Percentiles rank a stretch among this genome's conserved stretches.
phyloP scores from a whole-genome alignment of 2,329 filamentous ascomycete genomes.

The Teratosphaeria pseudoeucalypti region DNA sequence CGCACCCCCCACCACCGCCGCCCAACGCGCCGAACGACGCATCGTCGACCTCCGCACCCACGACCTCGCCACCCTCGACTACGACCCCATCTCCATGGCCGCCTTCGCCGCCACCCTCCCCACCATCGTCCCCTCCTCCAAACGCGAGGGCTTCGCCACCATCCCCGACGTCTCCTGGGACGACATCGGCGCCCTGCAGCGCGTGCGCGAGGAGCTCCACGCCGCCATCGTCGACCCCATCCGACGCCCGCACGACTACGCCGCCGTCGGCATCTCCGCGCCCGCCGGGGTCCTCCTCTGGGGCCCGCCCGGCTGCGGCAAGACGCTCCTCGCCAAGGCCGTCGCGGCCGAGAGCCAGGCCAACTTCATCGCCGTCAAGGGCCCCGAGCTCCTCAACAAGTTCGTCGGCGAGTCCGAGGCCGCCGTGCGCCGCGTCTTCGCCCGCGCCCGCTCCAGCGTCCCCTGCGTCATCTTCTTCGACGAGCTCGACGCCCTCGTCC shows the following conservation, averaged over 20 bases:
- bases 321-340: slow-evolving; percentile 90
- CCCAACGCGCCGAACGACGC: slow-evolving; percentile 18
- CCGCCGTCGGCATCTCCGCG: slow-evolving; percentile 64
- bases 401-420: slow-evolving; percentile 95
- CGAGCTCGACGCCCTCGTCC: slow-evolving; percentile 87
- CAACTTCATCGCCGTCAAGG: slow-evolving; percentile 97
- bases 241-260: slow-evolving; percentile 66
- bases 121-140: slow-evolving; percentile 67
- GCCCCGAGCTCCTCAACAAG: slow-evolving; percentile 91
- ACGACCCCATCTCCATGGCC: slow-evolving; percentile 45
- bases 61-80: slow-evolving; percentile 33
- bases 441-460: slow-evolving; percentile 70
- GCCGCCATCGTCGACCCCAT: slow-evolving; percentile 87
- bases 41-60: slow-evolving; percentile 33
- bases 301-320: slow-evolving; percentile 94
- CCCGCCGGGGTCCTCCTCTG: slow-evolving; percentile 86
- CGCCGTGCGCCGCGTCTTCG: slow-evolving; percentile 83
- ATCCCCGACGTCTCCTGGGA: slow-evolving; percentile 89
- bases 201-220: slow-evolving; percentile 70
- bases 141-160: slow-evolving; percentile 88
- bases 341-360: slow-evolving; percentile 92
- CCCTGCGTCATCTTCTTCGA: slow-evolving; percentile 98
- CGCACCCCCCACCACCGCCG: not conserved
- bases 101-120: slow-evolving; percentile 68
- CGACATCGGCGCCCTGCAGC: slow-evolving; percentile 74